Evolutionary conservation across 2,329 filamentous ascomycete species (phyloP), one percentile per base, ranked within the genome.

Genomic region (Rutstroemia sp.): DNA sequence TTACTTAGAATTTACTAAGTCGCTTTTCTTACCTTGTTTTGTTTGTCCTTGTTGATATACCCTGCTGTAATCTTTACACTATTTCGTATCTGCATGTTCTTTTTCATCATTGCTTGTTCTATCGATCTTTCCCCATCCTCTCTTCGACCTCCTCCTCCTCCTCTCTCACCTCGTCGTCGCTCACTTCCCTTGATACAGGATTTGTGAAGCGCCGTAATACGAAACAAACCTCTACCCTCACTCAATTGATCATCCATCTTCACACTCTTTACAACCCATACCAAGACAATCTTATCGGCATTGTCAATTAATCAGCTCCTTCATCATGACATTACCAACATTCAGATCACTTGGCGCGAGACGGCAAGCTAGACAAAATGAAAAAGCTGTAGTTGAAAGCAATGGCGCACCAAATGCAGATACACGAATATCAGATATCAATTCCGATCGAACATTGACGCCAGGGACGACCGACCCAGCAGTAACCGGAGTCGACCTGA

Each of bases 401-500:
- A 30, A 10, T 10, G 27, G 27, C 27, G 27, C 27, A 30, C 16
- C 48, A 4, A 37, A 23, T 34, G 16, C 59, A 49, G 59, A 61
- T n/a, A 25, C 21, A 18, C 18, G 48, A 52, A 30, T 6, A 21
- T 25, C 41, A 18, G 41, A 52, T 2, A 50, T 34, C 10, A 57
- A 52, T 21, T 65, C 64, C 18, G 66, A 65, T 25, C 52, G 60
- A 37, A 65, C 64, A 4, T 51, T 66, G 38, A 65, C 64, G 16
- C 60, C 62, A 23, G 60, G 62, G 2, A 37, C 64, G 14, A 64
- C 62, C 21, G 59, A 59, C 34, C 60, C 54, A 5, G 54, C 63
- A 23, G 23, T 23, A 23, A 23, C 23, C 2, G 60, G 59, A 19
- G 63, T 71, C 7, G 64, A 72, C 53, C 58, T 79, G 62, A 77